Evolutionary conservation across 2,329 filamentous ascomycete species (phyloP).

Genomic region (Amylocarpus encephaloides): DNA sequence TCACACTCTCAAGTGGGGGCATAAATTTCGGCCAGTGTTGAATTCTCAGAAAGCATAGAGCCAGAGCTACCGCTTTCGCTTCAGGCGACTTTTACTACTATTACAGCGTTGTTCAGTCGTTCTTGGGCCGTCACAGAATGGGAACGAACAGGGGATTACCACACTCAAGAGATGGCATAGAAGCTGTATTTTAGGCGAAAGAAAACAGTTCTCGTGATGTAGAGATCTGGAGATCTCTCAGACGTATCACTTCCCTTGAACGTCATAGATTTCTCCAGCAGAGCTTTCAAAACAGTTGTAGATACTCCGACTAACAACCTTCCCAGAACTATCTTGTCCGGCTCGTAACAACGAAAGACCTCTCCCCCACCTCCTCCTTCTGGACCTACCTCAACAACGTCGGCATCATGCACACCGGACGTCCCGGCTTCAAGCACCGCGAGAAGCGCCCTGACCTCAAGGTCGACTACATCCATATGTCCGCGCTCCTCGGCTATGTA

Average conservation of each 20-base stretch:
- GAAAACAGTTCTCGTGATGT: too few species aligned
- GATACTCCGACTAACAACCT: neutral
- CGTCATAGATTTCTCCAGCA: neutral
- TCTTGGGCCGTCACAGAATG: too few species aligned
- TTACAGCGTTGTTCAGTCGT: too few species aligned
- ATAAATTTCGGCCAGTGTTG: too few species aligned
- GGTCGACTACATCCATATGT: slow-evolving; percentile 75
- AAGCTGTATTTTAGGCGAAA: too few species aligned
- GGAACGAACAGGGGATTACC: too few species aligned
- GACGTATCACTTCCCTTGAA: neutral
- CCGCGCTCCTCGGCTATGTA: slow-evolving; percentile 65
- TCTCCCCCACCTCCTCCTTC: slow-evolving; percentile 60
- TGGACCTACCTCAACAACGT: slow-evolving; percentile 84
- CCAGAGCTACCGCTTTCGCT: too few species aligned
- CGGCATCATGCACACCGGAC: slow-evolving; percentile 75
- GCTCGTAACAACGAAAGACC: slow-evolving; percentile 62
- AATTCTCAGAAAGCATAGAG: too few species aligned
- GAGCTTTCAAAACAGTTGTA: neutral
- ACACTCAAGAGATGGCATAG: too few species aligned
- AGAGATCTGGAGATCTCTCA: too few species aligned
- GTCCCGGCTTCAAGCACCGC: slow-evolving; percentile 60
- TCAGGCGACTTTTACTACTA: too few species aligned
- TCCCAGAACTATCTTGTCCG: slow-evolving; percentile 64
- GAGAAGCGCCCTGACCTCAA: slow-evolving; percentile 43
- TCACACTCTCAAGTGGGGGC: too few species aligned